Evolutionary conservation across 352 stramenopile species (phyloP).

Genomic region (Phytophthora citrophthora): DNA sequence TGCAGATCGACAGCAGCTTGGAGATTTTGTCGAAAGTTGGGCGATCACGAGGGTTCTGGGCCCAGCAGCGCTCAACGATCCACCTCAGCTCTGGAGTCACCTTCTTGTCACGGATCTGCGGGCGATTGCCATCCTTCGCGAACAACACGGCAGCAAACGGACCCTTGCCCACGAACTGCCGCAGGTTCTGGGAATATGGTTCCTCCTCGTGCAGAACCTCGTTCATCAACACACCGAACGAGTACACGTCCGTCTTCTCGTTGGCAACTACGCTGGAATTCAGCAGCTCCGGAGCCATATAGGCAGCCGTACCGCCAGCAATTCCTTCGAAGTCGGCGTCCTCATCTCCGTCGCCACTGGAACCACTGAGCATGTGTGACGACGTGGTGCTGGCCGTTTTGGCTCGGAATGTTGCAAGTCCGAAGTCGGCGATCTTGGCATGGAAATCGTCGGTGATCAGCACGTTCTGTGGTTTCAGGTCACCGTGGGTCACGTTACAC

Average conservation of each 20-base stretch:
- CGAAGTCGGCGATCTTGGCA: conserved; percentile 87
- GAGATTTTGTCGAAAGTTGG: conserved; percentile 32
- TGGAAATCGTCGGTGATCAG: conserved; percentile 68
- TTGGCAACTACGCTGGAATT: conserved; percentile 20
- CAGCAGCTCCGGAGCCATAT: conserved; percentile 61
- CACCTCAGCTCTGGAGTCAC: conserved; percentile 24
- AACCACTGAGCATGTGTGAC: conserved; percentile 32
- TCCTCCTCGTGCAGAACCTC: conserved; percentile 54
- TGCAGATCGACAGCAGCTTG: conserved; percentile 26
- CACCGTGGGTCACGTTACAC: conserved; percentile 58
- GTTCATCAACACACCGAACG: conserved; percentile 51
- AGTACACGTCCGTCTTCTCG: conserved; percentile 50
- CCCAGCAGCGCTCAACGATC: conserved; percentile 36
- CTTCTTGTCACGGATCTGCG: conserved; percentile 32
- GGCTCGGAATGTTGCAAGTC: conserved; percentile 42
- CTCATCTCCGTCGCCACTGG: conserved; percentile 16
- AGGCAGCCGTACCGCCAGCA: conserved; percentile 51
- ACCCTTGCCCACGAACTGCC: conserved; percentile 44
- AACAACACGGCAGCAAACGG: conserved; percentile 36
- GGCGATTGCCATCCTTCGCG: conserved; percentile 34
- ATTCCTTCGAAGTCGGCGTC: conserved; percentile 35
- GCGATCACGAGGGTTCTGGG: conserved; percentile 13
- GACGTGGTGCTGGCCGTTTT: conserved; percentile 36
- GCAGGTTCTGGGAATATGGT: conserved; percentile 43
- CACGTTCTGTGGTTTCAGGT: conserved; percentile 76